These are phyloP conservation scores for Jamesozyma jinghongensis DNA, from an alignment of 805 yeast genomes.

Conservation along the genomic window DNA sequence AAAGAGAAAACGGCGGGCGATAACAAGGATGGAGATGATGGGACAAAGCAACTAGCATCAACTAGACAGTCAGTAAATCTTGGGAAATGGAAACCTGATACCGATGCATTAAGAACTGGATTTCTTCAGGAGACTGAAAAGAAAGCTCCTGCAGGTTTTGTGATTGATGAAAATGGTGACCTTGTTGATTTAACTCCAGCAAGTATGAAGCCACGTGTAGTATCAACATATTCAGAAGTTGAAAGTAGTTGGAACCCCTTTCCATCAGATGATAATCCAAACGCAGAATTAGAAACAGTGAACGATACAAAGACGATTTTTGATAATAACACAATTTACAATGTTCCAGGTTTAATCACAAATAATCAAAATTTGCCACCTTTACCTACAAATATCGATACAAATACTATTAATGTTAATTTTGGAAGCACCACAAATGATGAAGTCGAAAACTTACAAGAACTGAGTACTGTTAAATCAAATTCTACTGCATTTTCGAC, in stretches of 20 bases:
- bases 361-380: slow-evolving; percentile 27
- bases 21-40: neutral
- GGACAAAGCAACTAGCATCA: neutral
- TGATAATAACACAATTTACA: slow-evolving; percentile 30
- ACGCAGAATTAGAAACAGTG: slow-evolving; percentile 25
- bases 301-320: slow-evolving; percentile 29
- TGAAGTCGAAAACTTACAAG: neutral
- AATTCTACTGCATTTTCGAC: neutral
- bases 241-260: slow-evolving; percentile 32
- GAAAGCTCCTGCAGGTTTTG: slow-evolving; percentile 30
- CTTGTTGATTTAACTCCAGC: slow-evolving; percentile 27
- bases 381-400: slow-evolving; percentile 18
- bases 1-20: neutral
- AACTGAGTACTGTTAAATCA: neutral
- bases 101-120: slow-evolving; percentile 32
- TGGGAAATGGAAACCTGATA: slow-evolving; percentile 48
- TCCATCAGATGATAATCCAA: slow-evolving; percentile 21
- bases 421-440: neutral
- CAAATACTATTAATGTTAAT: neutral
- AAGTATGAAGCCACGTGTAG: slow-evolving; percentile 22
- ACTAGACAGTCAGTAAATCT: slow-evolving; percentile 13
- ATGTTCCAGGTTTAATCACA: slow-evolving; percentile 29
- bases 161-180: slow-evolving; percentile 27
- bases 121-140: slow-evolving; percentile 33
- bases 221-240: slow-evolving; percentile 26